A percentile compares a stretch with the other conserved stretches of the same genome.
Conservation (phyloP, 2,329 filamentous ascomycete species). For the Fusarium sp. region DNA sequence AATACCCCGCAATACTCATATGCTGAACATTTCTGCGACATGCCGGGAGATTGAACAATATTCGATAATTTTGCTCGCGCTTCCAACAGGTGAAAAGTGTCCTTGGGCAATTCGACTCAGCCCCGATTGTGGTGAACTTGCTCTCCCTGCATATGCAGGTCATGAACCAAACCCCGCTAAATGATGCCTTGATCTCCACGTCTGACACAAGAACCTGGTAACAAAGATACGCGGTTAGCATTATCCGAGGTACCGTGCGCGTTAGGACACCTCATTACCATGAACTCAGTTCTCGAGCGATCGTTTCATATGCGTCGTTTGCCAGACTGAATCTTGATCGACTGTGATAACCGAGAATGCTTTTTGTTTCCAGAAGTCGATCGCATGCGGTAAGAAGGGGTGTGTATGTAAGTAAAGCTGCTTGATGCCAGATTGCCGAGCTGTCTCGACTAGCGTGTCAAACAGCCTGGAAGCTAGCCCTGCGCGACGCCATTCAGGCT, state of each 20-base stretch:
- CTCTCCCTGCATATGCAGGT: background rate
- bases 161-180: background rate
- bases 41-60: background rate
- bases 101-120: background rate
- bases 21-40: too few species aligned
- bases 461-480: slow-evolving; percentile 42
- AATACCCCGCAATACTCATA: background rate
- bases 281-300: background rate
- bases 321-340: slow-evolving; percentile 42
- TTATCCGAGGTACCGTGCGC: background rate
- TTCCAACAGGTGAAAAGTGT: background rate
- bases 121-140: background rate
- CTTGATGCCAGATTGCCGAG: slow-evolving; percentile 22
- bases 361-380: slow-evolving; percentile 40
- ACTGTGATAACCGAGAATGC: slow-evolving; percentile 31
- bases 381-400: slow-evolving; percentile 40
- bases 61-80: background rate
- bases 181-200: background rate
- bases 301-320: slow-evolving; percentile 42
- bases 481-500: slow-evolving; percentile 39
- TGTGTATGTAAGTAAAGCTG: slow-evolving; percentile 44
- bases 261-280: too few species aligned
- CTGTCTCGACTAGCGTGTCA: slow-evolving; percentile 16
- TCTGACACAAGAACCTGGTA: background rate
- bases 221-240: background rate